Evolutionary conservation across 345 rosid genomes (phyloP), one percentile per base, ranked within the genome.

Genomic region (Linum trigynum): DNA sequence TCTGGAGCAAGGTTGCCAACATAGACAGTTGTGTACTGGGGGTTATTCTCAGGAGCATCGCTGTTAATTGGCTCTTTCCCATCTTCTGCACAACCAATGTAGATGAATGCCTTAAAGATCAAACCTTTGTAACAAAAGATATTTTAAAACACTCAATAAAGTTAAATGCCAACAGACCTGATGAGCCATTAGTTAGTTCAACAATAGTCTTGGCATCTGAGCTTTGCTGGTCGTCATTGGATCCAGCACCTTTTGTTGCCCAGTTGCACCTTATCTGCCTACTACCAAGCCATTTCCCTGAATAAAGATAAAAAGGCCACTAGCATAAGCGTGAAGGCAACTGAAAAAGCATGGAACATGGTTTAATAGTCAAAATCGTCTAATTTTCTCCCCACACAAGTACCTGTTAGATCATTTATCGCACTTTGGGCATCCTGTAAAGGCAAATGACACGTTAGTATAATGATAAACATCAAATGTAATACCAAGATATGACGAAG

Each of bases 211-310:
- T 94, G 59, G 84, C 79, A 79, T 91, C 97, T 69, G 88, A 79
- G 67, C 85, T 88, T 67, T 77, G 95, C 73, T 84, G 90, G 74
- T 94, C 99, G 38, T 94, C 99, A 70, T 77, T 86, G 67, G 79
- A 42, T 65, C 78, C 77, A 70, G 99, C 96, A 41, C 99, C 95
- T 80, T 88, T 94, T 38, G 92, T 80, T 38, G 99, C 99, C 99
- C 99, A 94, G 80, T 88, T 90, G 71, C 99, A 94, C 62, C 97
- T 84, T 62, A 94, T 90, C 81, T 94, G 99, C 73, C 97, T 80
- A 69, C 92, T 90, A 57, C 97, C 92, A 62, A 90, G 83, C 99
- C 99, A 94, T 77, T 94, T 94, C 35, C 99, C 99, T 90, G 66
- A 53, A 57, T 3, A 16, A 62, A 5, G 8, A 39, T 4, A 4